phyloP scores from a whole-genome alignment of 345 rosid genomes.

The Diplotaxis tenuifolia region DNA sequence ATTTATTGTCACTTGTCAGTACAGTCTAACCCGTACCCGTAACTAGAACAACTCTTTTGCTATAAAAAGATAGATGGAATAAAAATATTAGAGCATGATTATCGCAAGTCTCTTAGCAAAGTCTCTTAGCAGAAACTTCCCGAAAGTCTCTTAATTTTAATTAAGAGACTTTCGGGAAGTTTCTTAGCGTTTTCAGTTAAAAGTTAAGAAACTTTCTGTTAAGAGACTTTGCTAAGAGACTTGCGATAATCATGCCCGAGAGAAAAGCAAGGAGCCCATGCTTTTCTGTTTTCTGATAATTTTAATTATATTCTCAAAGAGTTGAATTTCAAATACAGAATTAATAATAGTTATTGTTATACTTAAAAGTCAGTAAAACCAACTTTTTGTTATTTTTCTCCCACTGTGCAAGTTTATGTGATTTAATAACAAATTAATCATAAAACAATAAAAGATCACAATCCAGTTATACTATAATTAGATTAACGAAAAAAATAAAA shows the following conservation, averaged over 20 bases:
- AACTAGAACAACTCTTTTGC: not conserved
- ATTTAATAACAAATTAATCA: not conserved
- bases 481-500: not conserved
- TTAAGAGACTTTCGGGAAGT: no score
- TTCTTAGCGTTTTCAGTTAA: no score
- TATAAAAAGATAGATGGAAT: not conserved
- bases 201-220: no score
- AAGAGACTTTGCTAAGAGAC: no score
- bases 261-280: slow-evolving; percentile 33
- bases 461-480: not conserved
- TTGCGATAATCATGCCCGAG: no score
- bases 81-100: not conserved
- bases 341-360: not conserved
- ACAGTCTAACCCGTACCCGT: not conserved
- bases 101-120: no score
- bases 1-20: not conserved
- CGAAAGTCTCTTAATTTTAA: no score
- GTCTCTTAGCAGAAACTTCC: no score
- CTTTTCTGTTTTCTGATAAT: slow-evolving; percentile 12
- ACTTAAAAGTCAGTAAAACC: not conserved
- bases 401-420: not conserved
- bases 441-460: not conserved
- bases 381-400: not conserved
- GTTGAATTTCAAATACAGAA: slow-evolving; percentile 25
- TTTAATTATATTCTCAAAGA: not conserved